phyloP scores from a whole-genome alignment of 768 basidiomycete genomes.

The Suillus hirtellus region DNA sequence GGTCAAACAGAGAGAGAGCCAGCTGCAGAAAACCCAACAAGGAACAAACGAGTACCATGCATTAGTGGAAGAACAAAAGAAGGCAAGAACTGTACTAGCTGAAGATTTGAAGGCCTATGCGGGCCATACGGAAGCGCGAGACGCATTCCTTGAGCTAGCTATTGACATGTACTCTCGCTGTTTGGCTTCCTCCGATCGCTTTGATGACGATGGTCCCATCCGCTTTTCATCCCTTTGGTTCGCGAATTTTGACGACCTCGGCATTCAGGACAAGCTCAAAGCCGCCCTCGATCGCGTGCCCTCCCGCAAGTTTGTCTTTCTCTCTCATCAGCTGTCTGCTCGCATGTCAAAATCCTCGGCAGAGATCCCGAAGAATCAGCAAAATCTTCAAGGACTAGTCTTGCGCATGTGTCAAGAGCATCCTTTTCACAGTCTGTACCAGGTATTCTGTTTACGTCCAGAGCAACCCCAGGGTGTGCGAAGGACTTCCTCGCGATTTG shows the following conservation, averaged over 20 bases:
- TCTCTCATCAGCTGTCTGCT: conserved; percentile 94
- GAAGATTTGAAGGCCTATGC: conserved; percentile 52
- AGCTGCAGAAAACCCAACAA: conserved; percentile 27
- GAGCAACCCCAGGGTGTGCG: conserved; percentile 29
- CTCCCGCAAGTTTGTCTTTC: conserved; percentile 86
- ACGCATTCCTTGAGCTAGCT: conserved; percentile 70
- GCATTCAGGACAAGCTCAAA: conserved; percentile 44
- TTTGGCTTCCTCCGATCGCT: conserved; percentile 65
- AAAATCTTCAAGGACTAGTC: conserved; percentile 62
- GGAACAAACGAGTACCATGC: conserved; percentile 23
- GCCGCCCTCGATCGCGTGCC: conserved; percentile 61
- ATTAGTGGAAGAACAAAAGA: conserved; percentile 39
- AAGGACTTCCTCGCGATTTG: conserved; percentile 49
- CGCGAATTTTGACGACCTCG: conserved; percentile 69
- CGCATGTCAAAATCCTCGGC: conserved; percentile 57
- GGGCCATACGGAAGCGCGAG: conserved; percentile 44
- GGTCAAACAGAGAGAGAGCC: conserved; percentile 51
- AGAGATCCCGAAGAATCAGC: conserved; percentile 44
- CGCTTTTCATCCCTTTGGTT: conserved; percentile 93
- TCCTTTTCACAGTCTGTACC: conserved; percentile 92
- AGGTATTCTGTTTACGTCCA: conserved; percentile 73
- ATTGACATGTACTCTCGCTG: conserved; percentile 85
- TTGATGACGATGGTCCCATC: conserved; percentile 77
- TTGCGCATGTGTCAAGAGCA: conserved; percentile 84
- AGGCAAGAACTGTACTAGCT: conserved; percentile 49